Base-by-base conservation (phyloP, 2,329 filamentous ascomycete genomes). In the Orbilia brochopaga region DNA sequence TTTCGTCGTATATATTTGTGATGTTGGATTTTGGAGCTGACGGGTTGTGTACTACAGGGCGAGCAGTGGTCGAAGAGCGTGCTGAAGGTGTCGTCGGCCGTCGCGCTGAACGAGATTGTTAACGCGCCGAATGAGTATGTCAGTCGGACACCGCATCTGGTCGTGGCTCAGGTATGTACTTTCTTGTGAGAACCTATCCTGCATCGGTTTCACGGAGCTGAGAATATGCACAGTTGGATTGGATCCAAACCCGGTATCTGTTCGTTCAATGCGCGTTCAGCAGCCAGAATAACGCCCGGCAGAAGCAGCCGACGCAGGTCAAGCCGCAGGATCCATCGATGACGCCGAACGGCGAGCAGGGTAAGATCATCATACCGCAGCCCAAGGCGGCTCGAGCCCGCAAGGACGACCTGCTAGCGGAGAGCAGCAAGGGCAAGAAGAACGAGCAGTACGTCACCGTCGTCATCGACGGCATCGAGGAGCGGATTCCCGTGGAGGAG, bases 211-310 rank as follows among this genome's bases (percentile, higher is more conserved):
- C n/a, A n/a, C n/a, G n/a, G n/a, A 32, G 50, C 64, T 74, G 57
- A 63, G 21, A 87, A 90, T 52, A n/a, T 92, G 96, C 7, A 87
- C 96, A 0, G 78, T 85, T 24, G 82, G 88, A 95, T 76, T 97
- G 92, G 92, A 92, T 96, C 69, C 91, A 95, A 77, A 92, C 91
- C 24, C 85, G 92, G 48, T 96, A 95, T 79, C 83, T 97, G 1
- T 90, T 96, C 75, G 86, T 90, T 44, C 76, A 80, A 50, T 70
- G 66, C 42, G 66, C 66, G 35, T 70, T 70, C 23, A 70, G 66
- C 50, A 55, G 27, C 50, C 46, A 54, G 37, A 37, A 19, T 6
- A 23, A n/a, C 17, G 66, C 50, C 7, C 59, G 54, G 40, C 51
- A 57, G 48, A 64, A 64, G 35, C 54, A 52, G 58, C 65, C 62